Conservation (phyloP, 257 asterid species). For the Solanum raphanifolium region DNA sequence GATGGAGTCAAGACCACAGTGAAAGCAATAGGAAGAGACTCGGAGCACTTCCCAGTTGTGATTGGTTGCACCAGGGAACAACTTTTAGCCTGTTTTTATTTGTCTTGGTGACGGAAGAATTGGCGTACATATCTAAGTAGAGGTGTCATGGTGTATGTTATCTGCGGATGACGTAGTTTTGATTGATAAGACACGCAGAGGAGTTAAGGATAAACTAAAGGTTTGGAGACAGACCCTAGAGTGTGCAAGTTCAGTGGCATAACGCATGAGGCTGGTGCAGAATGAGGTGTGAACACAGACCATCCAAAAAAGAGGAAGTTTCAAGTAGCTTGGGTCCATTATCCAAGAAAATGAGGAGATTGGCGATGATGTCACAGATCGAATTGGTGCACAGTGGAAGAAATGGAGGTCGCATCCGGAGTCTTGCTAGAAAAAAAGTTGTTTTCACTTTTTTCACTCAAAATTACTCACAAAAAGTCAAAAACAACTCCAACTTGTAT, state of each 20-base stretch:
- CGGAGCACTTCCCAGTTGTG: not conserved
- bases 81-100: not conserved
- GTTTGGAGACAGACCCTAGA: not conserved
- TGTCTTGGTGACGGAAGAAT: not conserved
- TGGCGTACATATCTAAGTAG: not conserved
- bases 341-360: not conserved
- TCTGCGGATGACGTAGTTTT: not conserved
- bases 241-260: not conserved
- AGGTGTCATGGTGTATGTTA: not conserved
- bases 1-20: not conserved
- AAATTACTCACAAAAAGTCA: not conserved
- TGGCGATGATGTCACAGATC: not conserved
- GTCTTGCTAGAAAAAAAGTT: not conserved
- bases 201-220: not conserved
- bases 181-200: not conserved
- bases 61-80: not conserved
- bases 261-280: not conserved
- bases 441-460: not conserved
- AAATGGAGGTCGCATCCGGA: not conserved
- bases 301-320: not conserved
- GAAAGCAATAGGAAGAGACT: not conserved
- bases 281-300: not conserved
- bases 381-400: not conserved
- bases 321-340: not conserved
- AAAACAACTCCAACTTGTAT: not conserved